Percentiles rank a stretch among this genome's conserved stretches.
Conservation (phyloP, 306 rosid species). For the Neltuma alba region DNA sequence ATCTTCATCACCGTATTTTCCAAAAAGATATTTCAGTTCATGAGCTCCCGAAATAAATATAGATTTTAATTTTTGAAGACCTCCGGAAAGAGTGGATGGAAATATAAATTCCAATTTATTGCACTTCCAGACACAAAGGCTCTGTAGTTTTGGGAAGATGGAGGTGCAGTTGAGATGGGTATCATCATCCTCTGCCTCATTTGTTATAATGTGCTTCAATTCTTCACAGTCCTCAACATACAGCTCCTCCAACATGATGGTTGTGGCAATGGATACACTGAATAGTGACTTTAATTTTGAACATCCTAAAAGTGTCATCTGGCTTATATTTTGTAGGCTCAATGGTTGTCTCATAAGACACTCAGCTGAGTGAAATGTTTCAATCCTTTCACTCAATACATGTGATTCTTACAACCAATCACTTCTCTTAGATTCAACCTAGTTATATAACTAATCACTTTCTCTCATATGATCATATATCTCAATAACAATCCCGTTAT, state of each 20-base stretch:
- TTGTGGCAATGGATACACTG: neutral
- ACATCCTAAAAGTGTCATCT: neutral
- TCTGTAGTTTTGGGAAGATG: neutral
- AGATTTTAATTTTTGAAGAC: too few relatives aligned
- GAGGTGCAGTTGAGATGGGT: neutral
- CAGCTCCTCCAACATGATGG: neutral
- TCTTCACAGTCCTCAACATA: accelerated
- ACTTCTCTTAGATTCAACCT: too few relatives aligned
- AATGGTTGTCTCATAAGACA: neutral
- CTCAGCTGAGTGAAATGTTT: neutral
- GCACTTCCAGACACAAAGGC: accelerated
- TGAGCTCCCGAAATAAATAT: too few relatives aligned
- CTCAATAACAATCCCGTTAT: too few relatives aligned
- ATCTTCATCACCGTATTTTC: too few relatives aligned
- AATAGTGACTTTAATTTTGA: neutral
- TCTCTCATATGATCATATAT: neutral
- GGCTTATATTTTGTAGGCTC: neutral
- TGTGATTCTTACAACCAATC: neutral
- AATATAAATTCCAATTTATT: too few relatives aligned
- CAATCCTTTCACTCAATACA: neutral
- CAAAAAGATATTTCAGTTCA: too few relatives aligned
- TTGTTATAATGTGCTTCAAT: neutral
- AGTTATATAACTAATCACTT: neutral
- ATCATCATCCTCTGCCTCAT: neutral
- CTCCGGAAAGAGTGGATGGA: too few relatives aligned